Base-by-base conservation (phyloP, 2,329 filamentous ascomycete genomes). In the Monilinia aucupariae region DNA sequence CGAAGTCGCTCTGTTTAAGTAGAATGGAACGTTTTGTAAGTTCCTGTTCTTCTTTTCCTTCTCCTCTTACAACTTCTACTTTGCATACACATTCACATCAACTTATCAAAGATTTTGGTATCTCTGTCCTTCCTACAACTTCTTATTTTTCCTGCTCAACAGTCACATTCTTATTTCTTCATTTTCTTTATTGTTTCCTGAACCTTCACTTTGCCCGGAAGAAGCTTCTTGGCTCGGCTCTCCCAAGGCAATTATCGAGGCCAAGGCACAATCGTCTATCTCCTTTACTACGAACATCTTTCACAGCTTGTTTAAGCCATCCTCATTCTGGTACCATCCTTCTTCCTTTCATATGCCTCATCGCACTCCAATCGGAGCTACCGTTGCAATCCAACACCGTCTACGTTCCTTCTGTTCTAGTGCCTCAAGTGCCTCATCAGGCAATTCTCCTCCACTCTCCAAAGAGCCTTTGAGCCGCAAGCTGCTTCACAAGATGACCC, bases 391-490 rank as follows among this genome's bases (percentile, higher is more conserved):
- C 22, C 69, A 73, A 68, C 70, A 73, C 54, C 68, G 71, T 64
- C 47, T 74, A 65, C 70, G 70, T 48, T 72, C 68, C 59, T 72
- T 73, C 62, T 67, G 69, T 64, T 64, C 49, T 62, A 65, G 32
- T 64, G 65, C 49, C 56, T 65, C 22, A 25, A 56, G 27, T 47
- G 7, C n/a, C 25, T 58, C 60, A 27, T 30, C 51, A 41, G 15
- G 43, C 30, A 41, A 27, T 22, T 41, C 60, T 41, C 37, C 51
- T 30, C 22, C 64, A 20, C 56, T 17, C 34, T 48, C 64, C n/a
- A 48, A 55, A 27, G 17, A 54, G n/a, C 39, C 10, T 20, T 43
- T 32, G 41, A 49, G 20, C 22, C 45, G 30, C 43, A 48, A 49
- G 27, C 25, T 54, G 13, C 15, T 58, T 13, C 20, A 37, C 51